phyloP scores from a whole-genome alignment of 148 eudicot genomes.

The Cornus suecica region DNA sequence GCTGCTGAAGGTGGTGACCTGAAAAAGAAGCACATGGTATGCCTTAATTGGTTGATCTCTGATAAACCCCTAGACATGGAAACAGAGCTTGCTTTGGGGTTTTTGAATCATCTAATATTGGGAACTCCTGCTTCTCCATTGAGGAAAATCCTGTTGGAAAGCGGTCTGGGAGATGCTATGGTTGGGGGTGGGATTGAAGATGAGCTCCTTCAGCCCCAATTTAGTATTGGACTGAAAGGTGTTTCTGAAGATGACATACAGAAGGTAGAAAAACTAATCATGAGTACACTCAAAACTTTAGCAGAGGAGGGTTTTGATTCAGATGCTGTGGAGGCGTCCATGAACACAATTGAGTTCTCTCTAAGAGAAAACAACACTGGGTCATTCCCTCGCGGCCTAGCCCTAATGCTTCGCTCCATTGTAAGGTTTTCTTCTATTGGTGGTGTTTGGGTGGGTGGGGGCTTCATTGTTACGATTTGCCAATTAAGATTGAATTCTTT shows the following conservation, averaged over 20 bases:
- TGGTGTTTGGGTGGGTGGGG: background rate
- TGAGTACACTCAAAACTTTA: constrained; percentile 55
- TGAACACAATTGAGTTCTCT: constrained; percentile 97
- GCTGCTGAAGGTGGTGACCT: constrained; percentile 87
- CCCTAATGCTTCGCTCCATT: constrained; percentile 90
- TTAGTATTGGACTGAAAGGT: constrained; percentile 91
- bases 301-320: constrained; percentile 81
- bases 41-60: constrained; percentile 94
- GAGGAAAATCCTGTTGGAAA: constrained; percentile 85
- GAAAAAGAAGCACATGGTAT: constrained; percentile 93
- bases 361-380: constrained; percentile 96
- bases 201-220: constrained; percentile 92
- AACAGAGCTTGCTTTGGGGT: constrained; percentile 83
- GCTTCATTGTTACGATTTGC: background rate
- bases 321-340: constrained; percentile 93
- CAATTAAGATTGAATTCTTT: background rate
- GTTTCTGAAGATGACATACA: constrained; percentile 76
- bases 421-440: constrained; percentile 34
- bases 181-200: constrained; percentile 92
- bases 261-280: constrained; percentile 82
- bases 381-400: constrained; percentile 93
- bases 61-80: constrained; percentile 86
- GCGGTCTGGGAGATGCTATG: constrained; percentile 95
- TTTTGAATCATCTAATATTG: constrained; percentile 85
- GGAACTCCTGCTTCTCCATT: constrained; percentile 99